Evolutionary conservation across 2,329 filamentous ascomycete species (phyloP).

Genomic region (Pseudogymnoascus sp.): DNA sequence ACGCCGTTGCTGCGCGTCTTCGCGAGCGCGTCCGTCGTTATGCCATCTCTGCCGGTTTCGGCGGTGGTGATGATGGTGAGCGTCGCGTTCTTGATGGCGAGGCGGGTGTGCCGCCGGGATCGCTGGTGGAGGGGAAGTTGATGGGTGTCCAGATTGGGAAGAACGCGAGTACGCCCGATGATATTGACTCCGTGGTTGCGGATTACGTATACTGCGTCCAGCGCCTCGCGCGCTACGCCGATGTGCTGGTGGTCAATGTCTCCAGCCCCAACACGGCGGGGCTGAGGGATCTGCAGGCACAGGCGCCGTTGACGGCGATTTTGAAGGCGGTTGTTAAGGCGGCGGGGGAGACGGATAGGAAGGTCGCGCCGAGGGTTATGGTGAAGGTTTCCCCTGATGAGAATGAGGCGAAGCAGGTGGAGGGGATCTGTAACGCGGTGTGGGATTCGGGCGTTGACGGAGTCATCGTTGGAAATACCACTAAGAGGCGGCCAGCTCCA

Average conservation of each 20-base stretch:
- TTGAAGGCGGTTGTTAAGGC: constrained; percentile 75
- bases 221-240: constrained; percentile 75
- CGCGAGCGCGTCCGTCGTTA: constrained; percentile 70
- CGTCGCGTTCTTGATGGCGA: constrained; percentile 66
- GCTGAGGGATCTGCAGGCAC: constrained; percentile 75
- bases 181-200: constrained; percentile 70
- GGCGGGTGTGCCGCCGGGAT: constrained; percentile 72
- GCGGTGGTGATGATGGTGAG: constrained; percentile 54
- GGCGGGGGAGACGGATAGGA: constrained; percentile 59
- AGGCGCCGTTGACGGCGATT: constrained; percentile 72
- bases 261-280: constrained; percentile 95
- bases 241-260: constrained; percentile 96
- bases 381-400: constrained; percentile 98
- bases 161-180: constrained; percentile 88
- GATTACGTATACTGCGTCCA: constrained; percentile 87
- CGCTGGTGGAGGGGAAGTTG: constrained; percentile 63
- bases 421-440: constrained; percentile 80
- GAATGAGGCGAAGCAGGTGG: constrained; percentile 73
- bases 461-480: constrained; percentile 95
- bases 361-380: constrained; percentile 74
- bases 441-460: constrained; percentile 81
- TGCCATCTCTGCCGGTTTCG: constrained; percentile 61
- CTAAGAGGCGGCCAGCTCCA: constrained; percentile 67
- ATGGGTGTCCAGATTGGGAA: constrained; percentile 92
- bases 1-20: constrained; percentile 71